Evolutionary conservation across 2,329 filamentous ascomycete genomes (phyloP).

Genomic region (Curvularia sp.): DNA sequence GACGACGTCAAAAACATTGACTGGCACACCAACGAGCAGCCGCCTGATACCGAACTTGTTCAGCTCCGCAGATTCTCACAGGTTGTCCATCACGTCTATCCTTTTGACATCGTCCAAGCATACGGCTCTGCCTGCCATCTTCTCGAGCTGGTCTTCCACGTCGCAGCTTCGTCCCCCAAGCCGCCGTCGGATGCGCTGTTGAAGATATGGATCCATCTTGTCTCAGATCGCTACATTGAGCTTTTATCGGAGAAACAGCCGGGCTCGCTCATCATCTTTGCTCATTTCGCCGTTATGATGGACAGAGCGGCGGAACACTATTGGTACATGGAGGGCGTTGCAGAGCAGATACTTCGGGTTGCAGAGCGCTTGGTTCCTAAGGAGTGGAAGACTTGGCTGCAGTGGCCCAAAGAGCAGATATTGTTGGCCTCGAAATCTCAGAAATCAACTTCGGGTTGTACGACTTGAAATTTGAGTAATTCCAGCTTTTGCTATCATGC

Average conservation of each 20-base stretch:
- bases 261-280: conserved; percentile 46
- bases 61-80: conserved; percentile 37
- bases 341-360: conserved; percentile 37
- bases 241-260: conserved; percentile 41
- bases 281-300: conserved; percentile 48
- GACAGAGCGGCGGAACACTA: conserved; percentile 28
- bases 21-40: conserved; percentile 25
- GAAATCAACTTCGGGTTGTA: conserved; percentile 10
- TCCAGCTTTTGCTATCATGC: not conserved
- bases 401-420: conserved; percentile 41
- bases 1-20: conserved; percentile 29
- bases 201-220: conserved; percentile 39
- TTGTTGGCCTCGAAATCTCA: conserved; percentile 7
- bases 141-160: conserved; percentile 32
- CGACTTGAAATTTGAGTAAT: not conserved
- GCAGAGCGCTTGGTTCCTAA: conserved; percentile 34
- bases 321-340: conserved; percentile 38
- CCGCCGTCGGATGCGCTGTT: conserved; percentile 36
- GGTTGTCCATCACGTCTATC: conserved; percentile 35
- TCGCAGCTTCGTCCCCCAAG: conserved; percentile 18
- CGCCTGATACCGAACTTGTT: conserved; percentile 30
- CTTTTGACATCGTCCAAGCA: conserved; percentile 39
- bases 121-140: conserved; percentile 35
- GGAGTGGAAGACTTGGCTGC: conserved; percentile 39
- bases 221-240: conserved; percentile 38